These are phyloP conservation scores for Pestalotiopsis sp. DNA, from an alignment of 2,329 filamentous ascomycete genomes.

Conservation along the genomic window DNA sequence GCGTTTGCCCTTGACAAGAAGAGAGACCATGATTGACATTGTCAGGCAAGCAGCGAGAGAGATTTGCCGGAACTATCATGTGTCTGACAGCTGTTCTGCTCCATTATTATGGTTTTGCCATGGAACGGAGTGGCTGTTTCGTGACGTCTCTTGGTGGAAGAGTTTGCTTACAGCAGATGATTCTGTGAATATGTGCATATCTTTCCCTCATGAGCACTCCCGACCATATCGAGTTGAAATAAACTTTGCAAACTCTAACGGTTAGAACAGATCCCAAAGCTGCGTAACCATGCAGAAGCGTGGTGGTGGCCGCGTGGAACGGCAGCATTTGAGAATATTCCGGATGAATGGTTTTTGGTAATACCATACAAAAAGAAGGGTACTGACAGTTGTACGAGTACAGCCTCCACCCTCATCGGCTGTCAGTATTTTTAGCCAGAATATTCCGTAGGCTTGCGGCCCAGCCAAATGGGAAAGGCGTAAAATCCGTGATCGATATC, in stretches of 20 bases:
- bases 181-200: neutral
- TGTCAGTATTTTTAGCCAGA: neutral
- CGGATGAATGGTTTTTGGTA: neutral
- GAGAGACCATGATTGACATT: neutral
- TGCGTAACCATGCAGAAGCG: neutral
- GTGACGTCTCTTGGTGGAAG: neutral
- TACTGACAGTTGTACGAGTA: neutral
- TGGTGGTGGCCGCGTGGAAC: neutral
- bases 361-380: neutral
- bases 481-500: neutral
- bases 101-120: neutral
- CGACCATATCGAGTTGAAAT: neutral
- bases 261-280: neutral
- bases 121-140: neutral
- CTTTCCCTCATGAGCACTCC: neutral
- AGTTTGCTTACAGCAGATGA: neutral
- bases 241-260: neutral
- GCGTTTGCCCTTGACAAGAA: conserved; percentile 5
- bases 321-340: neutral
- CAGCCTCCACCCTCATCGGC: neutral
- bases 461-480: neutral
- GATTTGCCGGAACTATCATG: neutral
- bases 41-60: neutral
- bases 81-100: neutral
- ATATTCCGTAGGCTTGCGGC: neutral